phyloP scores from a whole-genome alignment of 495 filamentous ascomycete genomes.

The Poronia punctata region DNA sequence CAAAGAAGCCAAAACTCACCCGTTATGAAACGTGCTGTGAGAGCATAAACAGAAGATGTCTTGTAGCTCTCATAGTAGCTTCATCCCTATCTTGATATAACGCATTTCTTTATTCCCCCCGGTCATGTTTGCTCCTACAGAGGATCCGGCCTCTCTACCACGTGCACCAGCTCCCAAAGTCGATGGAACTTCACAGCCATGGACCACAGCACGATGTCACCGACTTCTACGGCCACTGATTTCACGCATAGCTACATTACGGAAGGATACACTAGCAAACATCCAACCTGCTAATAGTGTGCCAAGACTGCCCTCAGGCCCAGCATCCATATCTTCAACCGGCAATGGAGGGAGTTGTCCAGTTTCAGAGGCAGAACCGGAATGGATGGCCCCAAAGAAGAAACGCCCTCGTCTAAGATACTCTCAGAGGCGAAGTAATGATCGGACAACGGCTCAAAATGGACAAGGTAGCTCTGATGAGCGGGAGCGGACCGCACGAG shows the following conservation, averaged over 20 bases:
- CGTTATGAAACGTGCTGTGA: too few relatives aligned
- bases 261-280: slow-evolving; percentile 26
- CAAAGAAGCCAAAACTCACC: too few relatives aligned
- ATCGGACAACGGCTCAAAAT: neutral
- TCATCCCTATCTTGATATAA: too few relatives aligned
- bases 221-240: slow-evolving; percentile 49
- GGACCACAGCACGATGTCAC: slow-evolving; percentile 51
- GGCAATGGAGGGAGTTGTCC: slow-evolving; percentile 2
- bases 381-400: slow-evolving; percentile 22
- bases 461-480: slow-evolving; percentile 3
- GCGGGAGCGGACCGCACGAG: neutral
- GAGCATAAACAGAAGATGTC: too few relatives aligned
- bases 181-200: slow-evolving; percentile 29
- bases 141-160: slow-evolving; percentile 11
- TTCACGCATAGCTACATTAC: slow-evolving; percentile 44
- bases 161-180: slow-evolving; percentile 9
- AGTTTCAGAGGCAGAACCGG: slow-evolving; percentile 1
- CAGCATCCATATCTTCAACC: neutral
- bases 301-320: neutral
- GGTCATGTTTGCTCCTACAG: slow-evolving; percentile 10
- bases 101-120: too few relatives aligned
- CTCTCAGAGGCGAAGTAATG: slow-evolving; percentile 14
- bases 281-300: slow-evolving; percentile 1
- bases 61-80: too few relatives aligned
- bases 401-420: slow-evolving; percentile 22